phyloP scores from a whole-genome alignment of 345 rosid species.

The Gossypium rotundifolium region DNA sequence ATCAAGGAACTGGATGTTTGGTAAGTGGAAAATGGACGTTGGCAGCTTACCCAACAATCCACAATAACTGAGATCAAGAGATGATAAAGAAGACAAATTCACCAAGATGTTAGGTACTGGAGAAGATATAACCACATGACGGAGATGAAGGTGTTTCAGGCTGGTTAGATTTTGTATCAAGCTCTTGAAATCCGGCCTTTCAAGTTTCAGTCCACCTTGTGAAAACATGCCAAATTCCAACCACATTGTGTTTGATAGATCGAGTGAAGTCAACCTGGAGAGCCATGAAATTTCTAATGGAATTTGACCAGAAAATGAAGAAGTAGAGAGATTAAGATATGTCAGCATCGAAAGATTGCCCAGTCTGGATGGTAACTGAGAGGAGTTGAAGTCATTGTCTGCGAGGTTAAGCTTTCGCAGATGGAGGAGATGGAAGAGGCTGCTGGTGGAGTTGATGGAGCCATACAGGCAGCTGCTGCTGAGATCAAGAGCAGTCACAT shows the following conservation, averaged over 20 bases:
- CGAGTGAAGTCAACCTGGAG: constrained; percentile 19
- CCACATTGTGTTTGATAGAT: background rate
- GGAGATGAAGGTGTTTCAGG: constrained; percentile 13
- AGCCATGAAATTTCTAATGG: constrained; percentile 18
- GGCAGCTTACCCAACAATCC: constrained; percentile 10
- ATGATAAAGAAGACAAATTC: constrained; percentile 6
- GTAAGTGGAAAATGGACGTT: constrained; percentile 8
- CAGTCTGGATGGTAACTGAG: constrained; percentile 5
- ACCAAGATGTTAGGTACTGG: background rate
- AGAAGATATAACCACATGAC: background rate
- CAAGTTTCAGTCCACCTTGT: background rate
- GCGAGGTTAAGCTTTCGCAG: constrained; percentile 21
- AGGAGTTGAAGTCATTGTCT: background rate
- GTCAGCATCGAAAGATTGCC: constrained; percentile 8
- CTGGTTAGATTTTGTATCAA: background rate
- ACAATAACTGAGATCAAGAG: background rate
- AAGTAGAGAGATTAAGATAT: constrained; percentile 15
- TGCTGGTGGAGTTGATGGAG: constrained; percentile 14
- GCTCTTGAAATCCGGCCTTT: background rate
- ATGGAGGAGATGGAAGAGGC: constrained; percentile 19
- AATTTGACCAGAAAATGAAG: constrained; percentile 13
- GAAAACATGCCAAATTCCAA: background rate
- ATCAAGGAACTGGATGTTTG: constrained; percentile 12
- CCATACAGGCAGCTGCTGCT: constrained; percentile 15
- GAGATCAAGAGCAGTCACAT: constrained; percentile 17